phyloP scores from a whole-genome alignment of 768 basidiomycete species.

The Pleurotus platypus region DNA sequence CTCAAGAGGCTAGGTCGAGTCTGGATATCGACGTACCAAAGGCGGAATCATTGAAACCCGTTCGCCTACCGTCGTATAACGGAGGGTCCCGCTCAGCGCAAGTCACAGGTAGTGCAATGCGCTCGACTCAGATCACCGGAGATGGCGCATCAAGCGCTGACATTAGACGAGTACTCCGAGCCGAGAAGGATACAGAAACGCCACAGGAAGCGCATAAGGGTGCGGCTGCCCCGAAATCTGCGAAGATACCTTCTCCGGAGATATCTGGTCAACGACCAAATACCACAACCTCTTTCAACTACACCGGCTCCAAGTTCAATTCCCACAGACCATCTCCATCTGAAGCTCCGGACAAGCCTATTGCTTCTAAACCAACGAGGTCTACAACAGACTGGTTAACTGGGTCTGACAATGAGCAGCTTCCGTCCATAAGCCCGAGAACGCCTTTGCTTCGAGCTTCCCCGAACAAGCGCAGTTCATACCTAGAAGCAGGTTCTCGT shows the following conservation, averaged over 20 bases:
- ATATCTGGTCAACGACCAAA: not conserved
- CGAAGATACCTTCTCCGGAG: not conserved
- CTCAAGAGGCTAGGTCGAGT: slow-evolving; percentile 11
- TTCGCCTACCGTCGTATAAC: slow-evolving; percentile 11
- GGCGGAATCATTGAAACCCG: slow-evolving; percentile 6
- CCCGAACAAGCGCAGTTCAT: slow-evolving; percentile 69
- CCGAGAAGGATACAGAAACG: not conserved
- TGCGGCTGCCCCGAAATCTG: not conserved
- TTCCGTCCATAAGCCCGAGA: slow-evolving; percentile 10
- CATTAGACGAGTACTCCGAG: not conserved
- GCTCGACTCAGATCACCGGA: slow-evolving; percentile 25
- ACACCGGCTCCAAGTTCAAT: slow-evolving; percentile 15
- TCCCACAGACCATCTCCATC: not conserved
- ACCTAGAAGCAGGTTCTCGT: slow-evolving; percentile 42
- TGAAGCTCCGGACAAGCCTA: not conserved
- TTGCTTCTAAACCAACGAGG: slow-evolving; percentile 15
- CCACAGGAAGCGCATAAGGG: not conserved
- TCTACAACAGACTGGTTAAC: slow-evolving; percentile 67
- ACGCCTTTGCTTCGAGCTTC: slow-evolving; percentile 55
- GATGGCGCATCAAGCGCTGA: slow-evolving; percentile 2
- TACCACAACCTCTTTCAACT: slow-evolving; percentile 31
- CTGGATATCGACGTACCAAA: slow-evolving; percentile 5
- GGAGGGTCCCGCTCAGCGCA: slow-evolving; percentile 55
- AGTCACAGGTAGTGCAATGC: slow-evolving; percentile 50
- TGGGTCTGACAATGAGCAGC: slow-evolving; percentile 49